Evolutionary conservation across 2,329 filamentous ascomycete species (phyloP), one percentile per base, ranked within the genome.

Genomic region (Penicillium sp.): DNA sequence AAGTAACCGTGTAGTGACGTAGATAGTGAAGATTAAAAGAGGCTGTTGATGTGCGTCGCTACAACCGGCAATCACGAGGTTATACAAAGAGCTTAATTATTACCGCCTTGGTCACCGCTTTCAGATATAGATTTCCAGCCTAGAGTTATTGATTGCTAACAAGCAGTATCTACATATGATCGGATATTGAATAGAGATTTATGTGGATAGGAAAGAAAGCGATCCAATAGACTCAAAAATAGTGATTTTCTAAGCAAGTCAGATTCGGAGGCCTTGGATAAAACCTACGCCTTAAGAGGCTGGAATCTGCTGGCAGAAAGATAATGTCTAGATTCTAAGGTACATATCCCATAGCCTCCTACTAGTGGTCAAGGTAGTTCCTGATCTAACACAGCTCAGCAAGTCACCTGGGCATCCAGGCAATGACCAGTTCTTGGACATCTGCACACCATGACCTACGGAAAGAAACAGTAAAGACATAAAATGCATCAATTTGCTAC

Each of bases 401-500:
- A 14, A 32, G 29, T 32, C 9, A 1, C 1, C n/a, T n/a, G n/a
- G n/a, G n/a, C n/a, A n/a, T n/a, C n/a, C 4, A 9, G 16, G 31
- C 16, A 34, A 3, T 18, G 14, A 11, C 8, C 6, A 9, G 2
- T 18, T 18, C 3, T 9, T 11, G 14, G 8, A 4, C 9, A 18
- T 20, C 18, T 20, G 18, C 18, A 20, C 18, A 20, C 18, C 18
- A 20, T 20, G 18, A 20, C 18, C 50, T 29, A 34, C 16, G 14
- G 1, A 16, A 18, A 34, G 31, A 34, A 16, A 34, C 14, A 16
- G 8, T 54, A 48, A 57, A 54, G 47, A 58, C 52, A 53, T 58
- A 49, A 59, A 57, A 55, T 58, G 56, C 55, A 58, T 59, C 48
- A 57, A 58, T 58, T 56, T 59, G 56, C 57, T 59, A 59, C 46